Evolutionary conservation across 148 eudicot genomes (phyloP), one percentile per base, ranked within the genome.

Genomic region (Euryodendron excelsum): DNA sequence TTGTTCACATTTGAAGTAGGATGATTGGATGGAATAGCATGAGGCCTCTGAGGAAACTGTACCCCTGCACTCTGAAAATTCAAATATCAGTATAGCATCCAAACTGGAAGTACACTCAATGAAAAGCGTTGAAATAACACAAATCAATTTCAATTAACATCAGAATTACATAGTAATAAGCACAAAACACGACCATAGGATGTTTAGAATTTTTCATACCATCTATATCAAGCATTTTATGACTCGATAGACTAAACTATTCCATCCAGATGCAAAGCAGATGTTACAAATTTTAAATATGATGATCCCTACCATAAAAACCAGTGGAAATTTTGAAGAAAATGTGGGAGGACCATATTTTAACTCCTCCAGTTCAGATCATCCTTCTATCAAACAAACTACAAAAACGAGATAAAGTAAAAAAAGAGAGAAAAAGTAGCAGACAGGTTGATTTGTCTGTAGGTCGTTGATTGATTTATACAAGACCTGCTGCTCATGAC

Each of bases 41-140:
- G 82, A 79, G 89, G 75, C 71, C 89, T 87, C 75, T 81, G 86
- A 63, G 95, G 91, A 84, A 96, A 96, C 81, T 96, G 84, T 69
- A 96, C 92, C 44, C 98, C 99, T 83, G 95, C 94, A 93, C 81
- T 92, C 99, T 96, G 91, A 77, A 77, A 84, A 75, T 17, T 52
- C 47, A 73, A 25, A 78, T 58, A 20, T 69, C 84, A 70, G 69
- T 23, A 68, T 66, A 41, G 60, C 64, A 59, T 47, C 53, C 33
- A 33, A 58, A 62, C 39, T 25, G 30, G 34, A 11, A 60, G 31
- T 28, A 28, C 47, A 71, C 13, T 34, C 28, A 34, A 76, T 12
- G 36, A 76, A 65, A 48, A 31, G 28, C 1, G 1, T 12, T 3
- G 48, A 39, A 73, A 33, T 27, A 64, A 64, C 33, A 23, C 33